Evolutionary conservation across 2,329 filamentous ascomycete species (phyloP), one percentile per base, ranked within the genome.

Genomic region (Epichloe brachyelytri): DNA sequence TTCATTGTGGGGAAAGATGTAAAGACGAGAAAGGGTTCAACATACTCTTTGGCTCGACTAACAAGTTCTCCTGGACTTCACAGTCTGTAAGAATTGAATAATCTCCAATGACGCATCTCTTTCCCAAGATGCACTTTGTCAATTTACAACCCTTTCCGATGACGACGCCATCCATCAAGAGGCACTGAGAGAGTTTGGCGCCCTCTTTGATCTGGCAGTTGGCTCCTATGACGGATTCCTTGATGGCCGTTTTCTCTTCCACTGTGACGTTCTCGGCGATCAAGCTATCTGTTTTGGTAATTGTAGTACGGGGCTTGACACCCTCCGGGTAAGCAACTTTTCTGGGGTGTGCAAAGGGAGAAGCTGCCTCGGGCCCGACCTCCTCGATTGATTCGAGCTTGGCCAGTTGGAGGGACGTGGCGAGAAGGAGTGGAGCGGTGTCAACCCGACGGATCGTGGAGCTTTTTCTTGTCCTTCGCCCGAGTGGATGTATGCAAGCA

Each of bases 91-190:
- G 68, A n/a, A 82, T 78, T 5, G 77, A 83, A 8, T 83, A 85
- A 45, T 88, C 86, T n/a, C 91, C 90, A 58, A 98, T 80, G 60
- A 85, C 83, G 57, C 84, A 86, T 55, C 88, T 73, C 61, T 84
- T 80, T 4, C 93, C 93, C 40, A 97, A 70, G 34, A 97, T 86
- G 62, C 90, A 96, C 20, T 87, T 86, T 1, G 86, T 93, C 48
- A 97, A 72, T 65, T 88, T 88, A 62, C 85, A 90, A 43, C 85
- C 84, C 60, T 88, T 86, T 14, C 88, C 90, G 12, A 98, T 77
- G 7, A 87, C 82, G 0, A 87, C 90, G 3, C 88, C 88, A 54
- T 97, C 91, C 88, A 97, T 96, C 19, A 97, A 71, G 46, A 97
- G 68, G 66, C 91, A 97, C 56, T 90, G 80, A n/a, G 82, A 83